These are phyloP conservation scores for Boletus subcaerulescens DNA, from an alignment of 768 basidiomycete genomes.

Conservation along the genomic window DNA sequence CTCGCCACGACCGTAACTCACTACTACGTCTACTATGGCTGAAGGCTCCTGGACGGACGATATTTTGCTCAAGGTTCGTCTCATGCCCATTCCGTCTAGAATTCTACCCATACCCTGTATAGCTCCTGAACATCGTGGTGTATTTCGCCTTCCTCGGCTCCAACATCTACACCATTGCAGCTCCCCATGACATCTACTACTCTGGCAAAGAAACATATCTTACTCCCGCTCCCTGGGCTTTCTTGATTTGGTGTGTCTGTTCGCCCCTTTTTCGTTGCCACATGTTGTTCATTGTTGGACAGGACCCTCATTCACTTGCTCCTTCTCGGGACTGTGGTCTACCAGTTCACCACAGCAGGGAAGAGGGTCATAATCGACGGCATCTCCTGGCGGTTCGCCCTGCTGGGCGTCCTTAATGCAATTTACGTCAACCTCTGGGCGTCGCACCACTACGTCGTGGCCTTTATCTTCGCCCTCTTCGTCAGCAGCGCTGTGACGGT, in stretches of 20 bases:
- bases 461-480: conserved; percentile 85
- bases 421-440: conserved; percentile 89
- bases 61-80: conserved; percentile 70
- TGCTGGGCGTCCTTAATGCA: conserved; percentile 83
- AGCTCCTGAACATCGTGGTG: conserved; percentile 78
- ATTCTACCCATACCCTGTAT: neutral
- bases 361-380: conserved; percentile 82
- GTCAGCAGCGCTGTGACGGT: conserved; percentile 71
- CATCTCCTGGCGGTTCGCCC: conserved; percentile 87
- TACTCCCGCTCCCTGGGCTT: conserved; percentile 92
- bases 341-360: conserved; percentile 79
- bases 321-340: conserved; percentile 86
- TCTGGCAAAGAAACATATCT: conserved; percentile 84
- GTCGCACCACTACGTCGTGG: conserved; percentile 68
- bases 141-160: conserved; percentile 88
- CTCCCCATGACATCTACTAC: conserved; percentile 69
- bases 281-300: conserved; percentile 14
- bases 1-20: neutral
- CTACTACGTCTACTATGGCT: conserved; percentile 41
- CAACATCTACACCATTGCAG: conserved; percentile 83
- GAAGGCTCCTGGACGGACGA: conserved; percentile 69
- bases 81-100: neutral
- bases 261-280: neutral
- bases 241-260: conserved; percentile 73
- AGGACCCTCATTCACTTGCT: conserved; percentile 89